These are phyloP conservation scores for Pichia cactophila DNA, from an alignment of 1,139 yeast species.

Conservation along the genomic window DNA sequence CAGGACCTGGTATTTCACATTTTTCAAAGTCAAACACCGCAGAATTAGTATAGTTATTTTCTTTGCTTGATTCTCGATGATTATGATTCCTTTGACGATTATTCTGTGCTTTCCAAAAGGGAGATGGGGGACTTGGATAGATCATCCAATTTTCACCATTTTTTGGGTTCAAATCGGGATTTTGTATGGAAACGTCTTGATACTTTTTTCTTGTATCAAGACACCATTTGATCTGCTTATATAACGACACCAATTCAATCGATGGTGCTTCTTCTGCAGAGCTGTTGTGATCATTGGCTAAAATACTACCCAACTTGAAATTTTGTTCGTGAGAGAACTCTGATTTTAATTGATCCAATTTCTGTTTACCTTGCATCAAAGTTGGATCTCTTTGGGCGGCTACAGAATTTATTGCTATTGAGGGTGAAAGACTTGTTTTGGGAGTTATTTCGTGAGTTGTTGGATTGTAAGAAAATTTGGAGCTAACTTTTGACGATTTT, in stretches of 20 bases:
- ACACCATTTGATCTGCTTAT: constrained; percentile 62
- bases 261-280: constrained; percentile 58
- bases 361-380: background rate
- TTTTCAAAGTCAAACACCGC: constrained; percentile 54
- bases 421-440: background rate
- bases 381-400: constrained; percentile 3
- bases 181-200: constrained; percentile 62
- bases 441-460: constrained; percentile 27
- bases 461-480: constrained; percentile 24
- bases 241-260: constrained; percentile 62
- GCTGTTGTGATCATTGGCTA: constrained; percentile 54
- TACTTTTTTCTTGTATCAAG: constrained; percentile 73
- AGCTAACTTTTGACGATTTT: constrained; percentile 5
- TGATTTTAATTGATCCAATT: background rate
- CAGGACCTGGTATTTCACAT: constrained; percentile 59
- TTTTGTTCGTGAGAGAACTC: constrained; percentile 2
- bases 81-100: constrained; percentile 3
- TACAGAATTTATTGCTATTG: background rate
- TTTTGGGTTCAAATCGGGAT: constrained; percentile 75
- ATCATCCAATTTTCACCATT: constrained; percentile 64
- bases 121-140: constrained; percentile 92
- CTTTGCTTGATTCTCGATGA: constrained; percentile 6
- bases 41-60: constrained; percentile 16
- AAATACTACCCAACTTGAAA: constrained; percentile 43
- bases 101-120: constrained; percentile 69